Evolutionary conservation across 176 grass and related monocot genomes (phyloP).

Genomic region (Phoenix dactylifera): DNA sequence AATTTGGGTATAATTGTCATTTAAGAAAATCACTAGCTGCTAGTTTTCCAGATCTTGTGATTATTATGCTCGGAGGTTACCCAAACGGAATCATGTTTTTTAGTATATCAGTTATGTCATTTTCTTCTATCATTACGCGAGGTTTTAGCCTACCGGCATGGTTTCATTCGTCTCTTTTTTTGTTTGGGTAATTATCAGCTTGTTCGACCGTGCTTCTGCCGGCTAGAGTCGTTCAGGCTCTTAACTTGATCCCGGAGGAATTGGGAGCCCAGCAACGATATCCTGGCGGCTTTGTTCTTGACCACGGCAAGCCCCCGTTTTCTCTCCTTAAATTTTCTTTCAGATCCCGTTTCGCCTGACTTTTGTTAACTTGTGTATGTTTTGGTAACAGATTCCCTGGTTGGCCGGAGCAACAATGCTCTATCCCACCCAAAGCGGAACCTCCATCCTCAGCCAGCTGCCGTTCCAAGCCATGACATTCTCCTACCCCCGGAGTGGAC

Average conservation of each 20-base stretch:
- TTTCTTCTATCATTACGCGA: too few relatives aligned
- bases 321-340: accelerated
- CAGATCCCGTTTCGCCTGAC: too few relatives aligned
- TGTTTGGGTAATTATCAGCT: slow-evolving; percentile 18
- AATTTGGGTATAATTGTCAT: too few relatives aligned
- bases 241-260: slow-evolving; percentile 81
- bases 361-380: too few relatives aligned
- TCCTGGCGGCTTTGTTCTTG: slow-evolving; percentile 47
- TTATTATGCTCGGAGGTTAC: neutral
- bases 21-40: too few relatives aligned
- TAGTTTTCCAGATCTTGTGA: neutral
- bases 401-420: slow-evolving; percentile 55
- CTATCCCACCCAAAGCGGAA: slow-evolving; percentile 35
- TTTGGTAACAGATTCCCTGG: slow-evolving; percentile 37
- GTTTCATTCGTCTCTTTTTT: neutral
- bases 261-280: slow-evolving; percentile 58
- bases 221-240: slow-evolving; percentile 65
- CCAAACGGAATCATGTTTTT: neutral
- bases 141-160: too few relatives aligned
- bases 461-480: slow-evolving; percentile 7
- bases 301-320: slow-evolving; percentile 25
- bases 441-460: neutral
- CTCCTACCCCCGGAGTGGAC: slow-evolving; percentile 13
- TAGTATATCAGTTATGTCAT: too few relatives aligned
- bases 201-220: slow-evolving; percentile 87